These are phyloP conservation scores for Hypoxylon intermedium DNA, from an alignment of 495 filamentous ascomycete species.

Conservation along the genomic window DNA sequence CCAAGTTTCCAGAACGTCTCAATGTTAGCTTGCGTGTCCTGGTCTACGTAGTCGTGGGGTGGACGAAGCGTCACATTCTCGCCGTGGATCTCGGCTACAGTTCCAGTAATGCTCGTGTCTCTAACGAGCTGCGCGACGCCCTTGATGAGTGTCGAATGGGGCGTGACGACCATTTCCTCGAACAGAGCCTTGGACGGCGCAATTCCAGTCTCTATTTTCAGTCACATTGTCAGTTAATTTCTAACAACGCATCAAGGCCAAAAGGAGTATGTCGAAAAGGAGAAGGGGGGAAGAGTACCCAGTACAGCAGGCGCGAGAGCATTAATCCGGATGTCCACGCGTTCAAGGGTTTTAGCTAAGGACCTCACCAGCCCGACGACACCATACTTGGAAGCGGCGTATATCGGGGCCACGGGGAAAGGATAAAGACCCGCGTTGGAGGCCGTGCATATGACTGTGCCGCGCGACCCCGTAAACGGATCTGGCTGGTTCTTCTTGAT, in stretches of 20 bases:
- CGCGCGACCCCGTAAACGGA: constrained; percentile 41
- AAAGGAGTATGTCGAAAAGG: constrained; percentile 1
- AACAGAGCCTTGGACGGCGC: constrained; percentile 54
- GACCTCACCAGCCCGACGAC: constrained; percentile 61
- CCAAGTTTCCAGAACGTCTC: constrained; percentile 42
- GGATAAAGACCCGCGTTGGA: constrained; percentile 65
- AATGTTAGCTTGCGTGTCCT: constrained; percentile 58
- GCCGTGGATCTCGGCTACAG: constrained; percentile 62
- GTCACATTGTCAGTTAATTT: constrained; percentile 6
- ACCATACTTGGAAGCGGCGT: constrained; percentile 59
- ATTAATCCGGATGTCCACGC: constrained; percentile 59
- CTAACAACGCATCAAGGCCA: not conserved
- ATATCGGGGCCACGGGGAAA: constrained; percentile 63
- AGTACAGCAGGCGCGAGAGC: constrained; percentile 61
- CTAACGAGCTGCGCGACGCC: constrained; percentile 54
- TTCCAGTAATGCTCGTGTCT: constrained; percentile 52
- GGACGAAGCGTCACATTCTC: constrained; percentile 59
- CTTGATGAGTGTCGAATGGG: constrained; percentile 56
- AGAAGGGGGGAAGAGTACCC: constrained; percentile 38
- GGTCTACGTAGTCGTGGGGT: constrained; percentile 59
- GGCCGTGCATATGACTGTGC: constrained; percentile 62
- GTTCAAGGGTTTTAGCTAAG: constrained; percentile 47
- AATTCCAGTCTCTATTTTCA: constrained; percentile 55
- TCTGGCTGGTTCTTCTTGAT: constrained; percentile 54
- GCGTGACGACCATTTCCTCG: constrained; percentile 60